A percentile compares a stretch with the other conserved stretches of the same genome.
These are phyloP conservation scores for Bertia moriformis DNA, from an alignment of 2,329 filamentous ascomycete species.

Conservation along the genomic window DNA sequence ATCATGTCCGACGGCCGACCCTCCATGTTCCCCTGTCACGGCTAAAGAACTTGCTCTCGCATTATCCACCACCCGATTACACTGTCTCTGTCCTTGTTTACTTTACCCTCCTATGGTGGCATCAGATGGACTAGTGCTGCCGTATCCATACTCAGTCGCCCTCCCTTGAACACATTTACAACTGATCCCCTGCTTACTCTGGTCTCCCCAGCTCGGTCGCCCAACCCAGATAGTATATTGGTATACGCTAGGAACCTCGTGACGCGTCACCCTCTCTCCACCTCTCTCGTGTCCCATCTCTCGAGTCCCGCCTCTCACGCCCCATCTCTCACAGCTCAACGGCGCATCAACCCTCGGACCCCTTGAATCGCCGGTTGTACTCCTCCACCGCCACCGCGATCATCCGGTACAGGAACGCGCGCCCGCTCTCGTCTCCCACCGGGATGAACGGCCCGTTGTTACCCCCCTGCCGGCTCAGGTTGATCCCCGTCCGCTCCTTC, in stretches of 20 bases:
- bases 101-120: too few relatives aligned
- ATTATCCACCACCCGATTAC: too few relatives aligned
- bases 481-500: slow-evolving; percentile 90
- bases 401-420: slow-evolving; percentile 50
- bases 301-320: neutral
- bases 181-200: too few relatives aligned
- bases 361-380: slow-evolving; percentile 43
- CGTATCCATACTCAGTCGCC: too few relatives aligned
- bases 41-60: too few relatives aligned
- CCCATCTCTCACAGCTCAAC: neutral
- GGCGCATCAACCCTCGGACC: neutral
- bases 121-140: too few relatives aligned
- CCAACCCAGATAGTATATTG: too few relatives aligned
- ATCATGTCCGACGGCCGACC: too few relatives aligned
- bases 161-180: too few relatives aligned
- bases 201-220: too few relatives aligned
- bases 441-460: slow-evolving; percentile 91
- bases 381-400: slow-evolving; percentile 52
- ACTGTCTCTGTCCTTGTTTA: too few relatives aligned
- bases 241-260: neutral
- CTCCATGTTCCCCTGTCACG: too few relatives aligned
- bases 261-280: neutral
- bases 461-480: slow-evolving; percentile 73
- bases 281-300: neutral
- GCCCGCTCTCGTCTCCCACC: slow-evolving; percentile 69